Evolutionary conservation across 495 filamentous ascomycete genomes (phyloP), one percentile per base, ranked within the genome.

Genomic region (Penicillium antarcticum): DNA sequence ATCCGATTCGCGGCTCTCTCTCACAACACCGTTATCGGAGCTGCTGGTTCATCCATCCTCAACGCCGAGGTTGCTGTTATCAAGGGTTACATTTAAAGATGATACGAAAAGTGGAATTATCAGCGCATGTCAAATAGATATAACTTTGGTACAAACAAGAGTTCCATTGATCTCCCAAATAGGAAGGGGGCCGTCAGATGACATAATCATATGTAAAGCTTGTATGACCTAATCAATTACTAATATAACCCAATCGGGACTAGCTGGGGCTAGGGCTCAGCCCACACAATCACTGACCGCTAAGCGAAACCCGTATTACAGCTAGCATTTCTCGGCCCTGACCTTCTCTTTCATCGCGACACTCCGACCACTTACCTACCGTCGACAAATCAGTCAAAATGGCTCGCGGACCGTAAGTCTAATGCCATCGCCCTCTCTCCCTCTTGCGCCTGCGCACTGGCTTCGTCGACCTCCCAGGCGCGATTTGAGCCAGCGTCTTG

Each of bases 51-150:
- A 8, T 95, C 89, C 13, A 95, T 97, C 66, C 71, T 98, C 49
- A 97, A 97, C 67, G 89, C 91, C 11, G 94, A 97, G 68, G 89
- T 91, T 31, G 92, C 92, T 32, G 83, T 96, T 19, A 80, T 96
- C 42, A 95, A 91, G 73, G 94, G 92, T 8, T 89, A 85, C 57
- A 77, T 91, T 55, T 92, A 80, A 73, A 60, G 23, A 12, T 44
- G 7, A 49, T 52, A 56, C 44, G 49, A 60, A 61, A 56, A 61
- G 55, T 60, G 56, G 41, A 41, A 54, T 57, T 58, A 52, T 55
- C 45, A 65, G 59, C 56, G 59, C 14, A 62, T 56, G 47, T 60
- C 42, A 53, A 52, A 62, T 58, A 60, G 53, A 62, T 56, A 58
- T 43, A 57, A 58, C 41, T 55, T 48, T 49, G 32, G 38, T 42